Base-by-base conservation (phyloP, 2,329 filamentous ascomycete species). In the Alternaria rosae region DNA sequence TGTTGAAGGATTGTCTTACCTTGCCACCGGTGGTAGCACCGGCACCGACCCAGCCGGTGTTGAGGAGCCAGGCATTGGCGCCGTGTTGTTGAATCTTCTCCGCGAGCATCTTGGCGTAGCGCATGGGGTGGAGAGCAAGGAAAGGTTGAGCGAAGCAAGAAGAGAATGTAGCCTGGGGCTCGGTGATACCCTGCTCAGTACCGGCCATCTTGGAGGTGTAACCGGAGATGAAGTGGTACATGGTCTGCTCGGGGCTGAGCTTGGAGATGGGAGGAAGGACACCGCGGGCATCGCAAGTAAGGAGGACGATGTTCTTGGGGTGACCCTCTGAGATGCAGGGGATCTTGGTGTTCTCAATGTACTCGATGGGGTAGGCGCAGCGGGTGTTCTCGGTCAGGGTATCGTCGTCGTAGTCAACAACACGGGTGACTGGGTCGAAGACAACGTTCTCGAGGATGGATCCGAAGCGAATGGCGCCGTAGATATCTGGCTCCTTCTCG, bases 191-290 rank as follows among this genome's bases (percentile, higher is more conserved):
- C 70, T 97, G 93, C 85, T 99, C 95, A 32, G 95, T 99, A 77
- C 95, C 95, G 69, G 95, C 95, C 95, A 99, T 99, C 90, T 99
- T 99, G 79, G 94, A 98, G 68, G 95, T 99, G 88, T 99, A 99
- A 74, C 95, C 95, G 17, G 92, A 97, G 84, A 99, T 99, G 89
- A 99, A 99, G 88, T 99, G 95, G 91, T 98, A 99, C 94, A 99
- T 98, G 82, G 93, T 97, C 85, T 98, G 95, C 76, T 92, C 89
- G 69, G 91, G 88, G 86, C 91, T 89, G 80, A 99, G 91, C 87
- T 98, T 98, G 76, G 93, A 97, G 84, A 99, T 98, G 51, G 95
- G 95, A 59, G 95, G 95, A 59, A 99, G 89, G 52, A 99, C 95
- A 85, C 95, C 95, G 72, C 95, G 93, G 63, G 95, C 95, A 77